phyloP scores from a whole-genome alignment of 2,329 filamentous ascomycete species.

The Periconia sp. region DNA sequence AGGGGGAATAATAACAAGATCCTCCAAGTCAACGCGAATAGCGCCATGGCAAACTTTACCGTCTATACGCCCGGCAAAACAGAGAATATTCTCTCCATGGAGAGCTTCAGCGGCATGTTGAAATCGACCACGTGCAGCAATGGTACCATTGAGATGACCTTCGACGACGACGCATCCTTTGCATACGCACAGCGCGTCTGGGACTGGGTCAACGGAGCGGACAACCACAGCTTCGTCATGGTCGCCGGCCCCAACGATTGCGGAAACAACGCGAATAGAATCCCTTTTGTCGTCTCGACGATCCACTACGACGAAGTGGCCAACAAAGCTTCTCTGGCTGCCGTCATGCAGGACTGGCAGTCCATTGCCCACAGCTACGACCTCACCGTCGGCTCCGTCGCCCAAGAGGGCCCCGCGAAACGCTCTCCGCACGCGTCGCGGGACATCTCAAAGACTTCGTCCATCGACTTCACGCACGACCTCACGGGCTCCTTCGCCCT shows the following conservation, averaged over 20 bases:
- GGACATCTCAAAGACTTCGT: constrained; percentile 19
- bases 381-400: constrained; percentile 21
- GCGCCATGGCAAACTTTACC: constrained; percentile 21
- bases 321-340: constrained; percentile 20
- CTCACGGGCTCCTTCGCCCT: constrained; percentile 20
- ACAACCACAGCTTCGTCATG: constrained; percentile 29
- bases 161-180: constrained; percentile 23
- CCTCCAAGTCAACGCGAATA: too few relatives aligned
- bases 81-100: constrained; percentile 29
- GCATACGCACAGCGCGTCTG: constrained; percentile 22
- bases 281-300: constrained; percentile 17
- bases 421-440: constrained; percentile 4
- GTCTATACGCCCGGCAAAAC: constrained; percentile 20
- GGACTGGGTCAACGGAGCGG: constrained; percentile 31
- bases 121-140: constrained; percentile 17
- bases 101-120: constrained; percentile 25
- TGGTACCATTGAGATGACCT: constrained; percentile 20
- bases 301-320: constrained; percentile 22
- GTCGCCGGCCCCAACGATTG: constrained; percentile 27
- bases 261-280: constrained; percentile 18
- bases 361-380: constrained; percentile 25
- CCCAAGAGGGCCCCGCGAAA: neutral
- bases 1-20: constrained; percentile 1
- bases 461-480: constrained; percentile 25
- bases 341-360: constrained; percentile 14